A percentile compares a stretch with the other conserved stretches of the same genome.
Evolutionary conservation across 108 stramenopile species (phyloP).

Genomic region (Cylindrotheca closterium): DNA sequence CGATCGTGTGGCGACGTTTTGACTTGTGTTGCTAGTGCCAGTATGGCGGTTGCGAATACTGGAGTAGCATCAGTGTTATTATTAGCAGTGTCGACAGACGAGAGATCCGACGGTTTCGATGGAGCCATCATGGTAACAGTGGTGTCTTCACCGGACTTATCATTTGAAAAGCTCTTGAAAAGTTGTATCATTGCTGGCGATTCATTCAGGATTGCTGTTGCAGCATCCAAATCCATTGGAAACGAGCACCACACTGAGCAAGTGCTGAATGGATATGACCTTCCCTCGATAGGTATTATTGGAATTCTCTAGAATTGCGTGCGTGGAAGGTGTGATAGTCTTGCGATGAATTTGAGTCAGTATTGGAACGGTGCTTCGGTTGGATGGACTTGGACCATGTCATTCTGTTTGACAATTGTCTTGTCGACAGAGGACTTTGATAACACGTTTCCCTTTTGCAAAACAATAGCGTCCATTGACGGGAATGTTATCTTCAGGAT

Average conservation of each 20-base stretch:
- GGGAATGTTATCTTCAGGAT: constrained; percentile 19
- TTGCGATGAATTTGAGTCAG: too few species aligned
- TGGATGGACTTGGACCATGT: constrained; percentile 2
- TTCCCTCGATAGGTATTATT: constrained; percentile 19
- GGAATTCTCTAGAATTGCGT: constrained; percentile 2
- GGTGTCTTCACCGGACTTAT: neutral
- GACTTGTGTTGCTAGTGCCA: too few species aligned
- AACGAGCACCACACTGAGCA: neutral
- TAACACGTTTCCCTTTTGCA: constrained; percentile 11
- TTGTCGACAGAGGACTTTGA: constrained; percentile 18
- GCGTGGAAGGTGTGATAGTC: neutral
- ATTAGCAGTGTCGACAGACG: constrained; percentile 1
- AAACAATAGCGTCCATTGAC: constrained; percentile 9
- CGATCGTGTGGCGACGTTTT: constrained; percentile 21
- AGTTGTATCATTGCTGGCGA: constrained; percentile 14
- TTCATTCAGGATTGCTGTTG: constrained; percentile 28
- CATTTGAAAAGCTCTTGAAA: neutral
- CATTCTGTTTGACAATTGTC: constrained; percentile 3
- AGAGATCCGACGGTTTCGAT: neutral
- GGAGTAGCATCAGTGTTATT: neutral
- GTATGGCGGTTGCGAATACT: constrained; percentile 3
- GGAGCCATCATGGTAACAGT: neutral
- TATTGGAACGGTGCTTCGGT: too few species aligned
- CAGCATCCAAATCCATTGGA: constrained; percentile 23
- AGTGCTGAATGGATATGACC: constrained; percentile 16